Evolutionary conservation across 441 rosid species (phyloP), one percentile per base, ranked within the genome.

Genomic region (Syzygium syzygioides): DNA sequence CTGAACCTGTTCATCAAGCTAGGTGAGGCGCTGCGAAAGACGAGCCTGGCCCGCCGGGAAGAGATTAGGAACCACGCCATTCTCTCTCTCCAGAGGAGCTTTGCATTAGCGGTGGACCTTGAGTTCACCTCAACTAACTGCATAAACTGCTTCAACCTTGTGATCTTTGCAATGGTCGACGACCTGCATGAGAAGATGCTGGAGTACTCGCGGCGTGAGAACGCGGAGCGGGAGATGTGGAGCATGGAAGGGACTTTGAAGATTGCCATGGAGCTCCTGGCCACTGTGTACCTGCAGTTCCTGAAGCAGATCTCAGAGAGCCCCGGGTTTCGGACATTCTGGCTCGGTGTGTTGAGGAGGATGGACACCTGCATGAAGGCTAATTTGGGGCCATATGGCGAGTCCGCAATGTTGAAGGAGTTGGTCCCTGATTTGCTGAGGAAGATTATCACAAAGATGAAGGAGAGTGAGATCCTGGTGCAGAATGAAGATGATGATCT

Each of bases 291-390:
- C 89, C 86, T 96, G 91, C 89, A 87, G 89, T 94, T 88, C 68
- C 62, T 95, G 59, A 92, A 91, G 89, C 94, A 90, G 79, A 93
- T 96, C 80, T 87, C 94, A 19, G 92, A 90, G 86, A 95, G 93
- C 87, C 90, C 94, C 1, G 95, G 93, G 86, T 95, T 96, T 55
- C 90, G 97, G 89, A 96, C 99, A 2, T 95, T 97, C 66, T 97
- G 98, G 99, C 91, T 96, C 12, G 99, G 98, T 50, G 93, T 96
- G 32, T 86, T 98, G 91, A 95, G 99, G 85, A 95, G 99, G 86
- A 95, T 96, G 99, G 99, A 96, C 89, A 96, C 99, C 12, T 96
- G 98, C 88, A 96, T 98, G 98, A 96, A 98, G 87, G 96, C 97
- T 5, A 96, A 96, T 88, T 86, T 96, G 86, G 97, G 98, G 53